Evolutionary conservation across 108 stramenopile species (phyloP), one percentile per base, ranked within the genome.

Genomic region (Skeletonema tropicum): DNA sequence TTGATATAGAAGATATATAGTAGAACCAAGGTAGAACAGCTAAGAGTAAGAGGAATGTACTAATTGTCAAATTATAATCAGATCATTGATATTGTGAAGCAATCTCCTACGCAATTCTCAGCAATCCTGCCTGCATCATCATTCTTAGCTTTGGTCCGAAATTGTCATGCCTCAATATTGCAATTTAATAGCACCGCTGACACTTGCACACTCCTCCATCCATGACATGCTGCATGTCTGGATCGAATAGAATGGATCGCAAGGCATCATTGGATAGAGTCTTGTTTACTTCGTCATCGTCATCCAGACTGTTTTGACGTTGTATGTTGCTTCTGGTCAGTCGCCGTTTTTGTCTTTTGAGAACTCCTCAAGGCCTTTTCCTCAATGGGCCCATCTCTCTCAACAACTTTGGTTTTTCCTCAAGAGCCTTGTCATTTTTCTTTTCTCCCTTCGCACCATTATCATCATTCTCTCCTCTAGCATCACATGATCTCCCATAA

Each of bases 101-200:
- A n/a, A n/a, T n/a, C n/a, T n/a, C n/a, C 61, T 62, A 82, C 5
- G 63, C 80, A 26, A 85, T 0, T 62, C 39, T 46, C 48, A 85
- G 41, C 42, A 85, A 74, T 36, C 84, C 84, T 9, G 68, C 84
- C 9, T 85, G 60, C 62, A 85, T 74, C 68, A 85, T 38, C 71
- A 52, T 73, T 41, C 77, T 13, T 46, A 85, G 55, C 62, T 85
- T 82, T 10, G 84, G 80, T 0, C 84, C 84, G 60, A 74, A 71
- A 30, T 82, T 75, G 48, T 57, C 68, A 39, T 85, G 76, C 12
- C 38, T 48, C 77, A 85, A 64, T 60, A 66, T 15, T 60, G 68
- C 60, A 82, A 26, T 42, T 63, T 69, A 15, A 41, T 17, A 35
- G 71, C 15, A 58, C 57, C 49, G 30, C 66, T n/a, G 6, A 25